These are phyloP conservation scores for Phytophthora aleatoria DNA, from an alignment of 352 stramenopile species.

Conservation along the genomic window DNA sequence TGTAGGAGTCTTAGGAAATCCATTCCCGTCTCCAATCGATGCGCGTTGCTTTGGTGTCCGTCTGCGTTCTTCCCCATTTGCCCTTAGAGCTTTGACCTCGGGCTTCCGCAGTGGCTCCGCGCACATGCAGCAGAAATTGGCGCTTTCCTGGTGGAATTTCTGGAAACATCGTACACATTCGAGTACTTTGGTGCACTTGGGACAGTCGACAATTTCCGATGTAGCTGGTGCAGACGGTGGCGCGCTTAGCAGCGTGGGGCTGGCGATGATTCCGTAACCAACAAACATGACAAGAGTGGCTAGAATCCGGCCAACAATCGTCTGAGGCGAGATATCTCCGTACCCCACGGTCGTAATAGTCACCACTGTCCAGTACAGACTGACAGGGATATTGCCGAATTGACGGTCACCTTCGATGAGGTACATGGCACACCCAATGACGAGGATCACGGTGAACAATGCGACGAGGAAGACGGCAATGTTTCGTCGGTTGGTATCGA, in stretches of 20 bases:
- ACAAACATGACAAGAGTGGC: conserved; percentile 84
- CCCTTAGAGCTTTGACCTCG: conserved; percentile 50
- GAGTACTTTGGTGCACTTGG: conserved; percentile 49
- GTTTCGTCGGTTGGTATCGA: conserved; percentile 77
- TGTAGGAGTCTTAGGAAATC: conserved; percentile 1
- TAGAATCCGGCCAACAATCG: conserved; percentile 75
- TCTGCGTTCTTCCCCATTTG: conserved; percentile 36
- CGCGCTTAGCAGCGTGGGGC: conserved; percentile 60
- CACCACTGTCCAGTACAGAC: conserved; percentile 86
- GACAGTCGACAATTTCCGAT: conserved; percentile 25
- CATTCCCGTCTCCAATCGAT: conserved; percentile 22
- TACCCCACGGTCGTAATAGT: conserved; percentile 88
- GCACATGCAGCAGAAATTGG: conserved; percentile 81
- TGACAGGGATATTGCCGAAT: conserved; percentile 85
- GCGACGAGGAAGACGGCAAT: conserved; percentile 80
- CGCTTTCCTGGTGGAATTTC: conserved; percentile 76
- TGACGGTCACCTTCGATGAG: conserved; percentile 77
- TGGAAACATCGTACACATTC: conserved; percentile 76
- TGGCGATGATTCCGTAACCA: conserved; percentile 85
- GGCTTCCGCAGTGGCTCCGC: conserved; percentile 57
- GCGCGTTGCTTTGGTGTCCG: conserved; percentile 51
- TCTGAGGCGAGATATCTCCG: conserved; percentile 79
- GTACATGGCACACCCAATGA: conserved; percentile 86
- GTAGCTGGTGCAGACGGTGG: conserved; percentile 20
- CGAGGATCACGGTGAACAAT: conserved; percentile 75